Evolutionary conservation across 306 rosid species (phyloP), one percentile per base, ranked within the genome.

Genomic region (Pyrus communis): DNA sequence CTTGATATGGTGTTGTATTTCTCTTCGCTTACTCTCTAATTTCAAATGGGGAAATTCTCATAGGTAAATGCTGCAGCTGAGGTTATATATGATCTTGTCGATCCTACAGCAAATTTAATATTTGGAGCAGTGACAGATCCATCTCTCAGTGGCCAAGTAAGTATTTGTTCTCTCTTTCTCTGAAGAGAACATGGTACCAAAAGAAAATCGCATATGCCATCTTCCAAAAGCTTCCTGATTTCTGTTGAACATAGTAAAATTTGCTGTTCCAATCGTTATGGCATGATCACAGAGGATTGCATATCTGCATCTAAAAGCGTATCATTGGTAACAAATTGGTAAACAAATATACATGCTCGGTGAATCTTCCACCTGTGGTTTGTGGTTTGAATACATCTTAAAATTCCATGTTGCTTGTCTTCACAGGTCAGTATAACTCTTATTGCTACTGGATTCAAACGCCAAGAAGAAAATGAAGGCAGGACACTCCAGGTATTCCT

Each of bases 41-140:
- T 49, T 57, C 51, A 61, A 9, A 79, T 58, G 61, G 49, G 28
- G 51, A 35, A 49, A 31, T 79, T 79, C 62, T 78, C 84, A 58
- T 84, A 95, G 99, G 99, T 95, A 77, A 95, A 95, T 88, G 97
- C 99, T 78, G 99, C 99, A 60, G 99, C 99, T 57, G 99, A 95
- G 88, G 97, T 95, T 80, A 95, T 95, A 88, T 95, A 95, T 84
- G 99, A 95, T 77, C 99, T 95, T 70, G 99, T 95, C 76, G 99
- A 95, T 65, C 99, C 99, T 27, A 90, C 97, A 75, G 99, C 97
- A 75, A 92, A 95, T 83, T 84, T 92, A 67, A 95, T 95, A 74
- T 95, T 95, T 78, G 99, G 99, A 86, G 99, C 99, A 70, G 99
- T 95, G 77, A 92, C 93, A 82, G 99, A 95, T 89, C 97, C 99